These are phyloP conservation scores for Platismatia glauca DNA, from an alignment of 495 filamentous ascomycete species.

Conservation along the genomic window DNA sequence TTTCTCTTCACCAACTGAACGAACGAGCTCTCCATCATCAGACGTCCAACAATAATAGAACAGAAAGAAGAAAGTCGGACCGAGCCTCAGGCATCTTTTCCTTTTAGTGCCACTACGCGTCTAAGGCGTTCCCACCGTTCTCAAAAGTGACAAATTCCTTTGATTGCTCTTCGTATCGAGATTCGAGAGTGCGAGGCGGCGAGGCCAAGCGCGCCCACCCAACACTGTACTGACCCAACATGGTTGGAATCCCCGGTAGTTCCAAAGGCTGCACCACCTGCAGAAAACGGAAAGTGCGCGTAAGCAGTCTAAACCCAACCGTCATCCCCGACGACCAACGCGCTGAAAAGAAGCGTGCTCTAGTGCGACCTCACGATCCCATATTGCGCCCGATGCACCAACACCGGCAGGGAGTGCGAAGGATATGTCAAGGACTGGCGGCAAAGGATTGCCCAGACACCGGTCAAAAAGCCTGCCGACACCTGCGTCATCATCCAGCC, in stretches of 20 bases:
- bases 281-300: not conserved
- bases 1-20: too few relatives aligned
- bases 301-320: not conserved
- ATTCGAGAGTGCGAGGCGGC: not conserved
- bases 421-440: not conserved
- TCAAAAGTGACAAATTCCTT: not conserved
- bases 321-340: not conserved
- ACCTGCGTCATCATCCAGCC: not conserved
- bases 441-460: not conserved
- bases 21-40: too few relatives aligned
- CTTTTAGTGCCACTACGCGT: not conserved
- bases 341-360: not conserved
- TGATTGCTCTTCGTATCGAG: not conserved
- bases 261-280: constrained; percentile 4
- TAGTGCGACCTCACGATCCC: not conserved
- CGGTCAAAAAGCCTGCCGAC: not conserved
- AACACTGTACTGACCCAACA: not conserved
- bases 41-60: too few relatives aligned
- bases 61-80: not conserved
- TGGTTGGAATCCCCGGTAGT: constrained; percentile 1
- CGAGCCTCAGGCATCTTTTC: not conserved
- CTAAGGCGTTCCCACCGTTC: not conserved
- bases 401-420: not conserved
- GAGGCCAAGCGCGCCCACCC: not conserved
- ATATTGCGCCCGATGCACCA: not conserved